A percentile compares a stretch with the other conserved stretches of the same genome.
phyloP scores from a whole-genome alignment of 2,329 filamentous ascomycete genomes.

The Sclerotinia subarctica region DNA sequence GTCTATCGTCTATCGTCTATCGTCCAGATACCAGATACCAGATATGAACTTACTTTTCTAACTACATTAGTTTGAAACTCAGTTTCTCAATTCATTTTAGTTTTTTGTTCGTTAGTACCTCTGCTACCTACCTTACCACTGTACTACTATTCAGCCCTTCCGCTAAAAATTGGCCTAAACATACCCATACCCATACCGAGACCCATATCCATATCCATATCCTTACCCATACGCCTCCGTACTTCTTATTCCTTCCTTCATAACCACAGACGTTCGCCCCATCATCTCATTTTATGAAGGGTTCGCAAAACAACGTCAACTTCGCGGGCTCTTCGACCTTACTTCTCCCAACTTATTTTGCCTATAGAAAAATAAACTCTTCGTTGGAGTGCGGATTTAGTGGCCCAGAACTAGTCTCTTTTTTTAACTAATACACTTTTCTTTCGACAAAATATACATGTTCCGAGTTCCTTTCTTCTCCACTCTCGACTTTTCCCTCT shows the following conservation, averaged over 20 bases:
- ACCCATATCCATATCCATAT: not conserved
- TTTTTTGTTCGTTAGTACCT: not conserved
- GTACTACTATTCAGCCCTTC: constrained; percentile 9
- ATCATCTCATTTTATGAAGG: constrained; percentile 11
- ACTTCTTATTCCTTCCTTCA: not conserved
- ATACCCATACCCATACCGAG: not conserved
- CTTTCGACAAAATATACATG: constrained; percentile 32
- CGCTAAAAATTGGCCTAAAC: constrained; percentile 14
- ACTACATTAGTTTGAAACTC: not conserved
- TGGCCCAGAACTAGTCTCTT: constrained; percentile 16
- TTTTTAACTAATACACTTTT: constrained; percentile 28
- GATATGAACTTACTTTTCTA: constrained; percentile 12
- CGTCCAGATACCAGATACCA: no score
- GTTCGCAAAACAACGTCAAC: constrained; percentile 12
- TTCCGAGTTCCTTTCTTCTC: constrained; percentile 30
- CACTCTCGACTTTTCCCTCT: constrained; percentile 31
- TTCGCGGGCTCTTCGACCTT: constrained; percentile 17
- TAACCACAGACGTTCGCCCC: constrained; percentile 13
- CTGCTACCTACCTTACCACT: no score
- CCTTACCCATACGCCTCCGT: no score
- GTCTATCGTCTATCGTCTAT: not conserved
- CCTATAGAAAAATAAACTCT: not conserved
- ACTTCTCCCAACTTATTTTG: constrained; percentile 10
- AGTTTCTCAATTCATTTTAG: constrained; percentile 7
- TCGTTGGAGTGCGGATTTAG: not conserved